Evolutionary conservation across 1,284 basidiomycete genomes (phyloP), one percentile per base, ranked within the genome.

Genomic region (Caloboletus firmus): DNA sequence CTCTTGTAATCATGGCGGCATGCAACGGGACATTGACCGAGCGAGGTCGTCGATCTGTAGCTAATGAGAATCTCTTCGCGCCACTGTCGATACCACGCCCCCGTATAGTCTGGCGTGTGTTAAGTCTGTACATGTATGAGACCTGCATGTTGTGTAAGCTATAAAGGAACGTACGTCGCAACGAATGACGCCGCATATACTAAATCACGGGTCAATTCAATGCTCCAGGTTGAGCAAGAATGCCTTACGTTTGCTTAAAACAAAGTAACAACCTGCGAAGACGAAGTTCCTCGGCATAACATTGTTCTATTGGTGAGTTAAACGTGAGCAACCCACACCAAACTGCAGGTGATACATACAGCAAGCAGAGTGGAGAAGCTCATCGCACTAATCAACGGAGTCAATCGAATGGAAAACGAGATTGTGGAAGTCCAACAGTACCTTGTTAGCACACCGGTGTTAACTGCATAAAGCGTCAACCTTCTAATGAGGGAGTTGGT

Each of bases 141-240:
- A 2, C 26, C 15, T 20, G 31, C 45, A 32, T 22, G 32, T 18
- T 54, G 42, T 20, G 59, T 31, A 12, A 2, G 24, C 8, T 6
- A 46, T 4, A 45, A 12, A 36, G 18, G 40, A 11, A 63, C 82
- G 52, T 63, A 86, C 82, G 85, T 83, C 52, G 84, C 83, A 62
- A 87, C 73, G 65, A 84, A 84, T 5, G 85, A 87, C 52, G 85
- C 81, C 1, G 79, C 82, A 61, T 87, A 88, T 30, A 87, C 85
- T 87, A 54, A 4, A 51, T 45, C 37, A 53, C 24, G 34, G 22
- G 44, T 50, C 48, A 51, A 39, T 42, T 36, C 36, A 39, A 47
- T 41, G 31, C n/a, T 17, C n/a, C 30, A 22, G 9, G 5, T 32
- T 13, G 9, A 37, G 26, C 11, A 24, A 28, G 11, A 7, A 40